Evolutionary conservation across 106 monocot genomes (phyloP).

Genomic region (Alisma plantagoaquatica): DNA sequence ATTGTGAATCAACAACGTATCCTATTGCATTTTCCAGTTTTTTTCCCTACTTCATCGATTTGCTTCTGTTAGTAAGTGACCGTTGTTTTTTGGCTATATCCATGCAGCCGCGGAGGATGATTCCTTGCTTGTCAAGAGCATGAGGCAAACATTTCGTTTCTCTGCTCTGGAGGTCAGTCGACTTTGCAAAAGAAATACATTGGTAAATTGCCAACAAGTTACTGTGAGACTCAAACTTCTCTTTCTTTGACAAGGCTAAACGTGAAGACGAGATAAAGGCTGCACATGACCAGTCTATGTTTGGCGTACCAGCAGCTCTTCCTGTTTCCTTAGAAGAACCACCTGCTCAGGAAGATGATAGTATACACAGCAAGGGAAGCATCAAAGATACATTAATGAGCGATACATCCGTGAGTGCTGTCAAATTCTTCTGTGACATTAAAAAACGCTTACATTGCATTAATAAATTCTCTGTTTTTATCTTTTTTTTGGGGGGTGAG

Average conservation of each 20-base stretch:
- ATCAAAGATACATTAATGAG: conserved; percentile 26
- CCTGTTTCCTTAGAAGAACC: conserved; percentile 11
- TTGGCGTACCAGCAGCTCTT: conserved; percentile 39
- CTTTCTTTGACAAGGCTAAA: conserved; percentile 50
- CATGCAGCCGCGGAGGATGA: conserved; percentile 80
- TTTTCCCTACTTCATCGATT: too few relatives aligned
- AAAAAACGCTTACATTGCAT: neutral
- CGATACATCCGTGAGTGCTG: conserved; percentile 53
- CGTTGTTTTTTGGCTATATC: neutral
- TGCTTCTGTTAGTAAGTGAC: too few relatives aligned
- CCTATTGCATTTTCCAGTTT: too few relatives aligned
- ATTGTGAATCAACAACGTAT: too few relatives aligned
- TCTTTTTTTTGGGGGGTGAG: too few relatives aligned
- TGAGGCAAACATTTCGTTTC: conserved; percentile 71
- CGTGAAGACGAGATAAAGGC: conserved; percentile 69
- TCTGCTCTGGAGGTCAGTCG: conserved; percentile 68
- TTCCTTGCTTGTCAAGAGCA: conserved; percentile 49
- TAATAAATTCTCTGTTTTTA: too few relatives aligned
- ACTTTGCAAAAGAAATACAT: neutral
- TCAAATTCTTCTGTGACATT: neutral
- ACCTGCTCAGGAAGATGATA: conserved; percentile 9
- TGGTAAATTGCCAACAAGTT: too few relatives aligned
- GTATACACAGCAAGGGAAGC: conserved; percentile 4
- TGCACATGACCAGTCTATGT: conserved; percentile 97
- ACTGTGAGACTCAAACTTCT: too few relatives aligned